Conservation (phyloP, 148 eudicot species). For the Diospyros lotus region DNA sequence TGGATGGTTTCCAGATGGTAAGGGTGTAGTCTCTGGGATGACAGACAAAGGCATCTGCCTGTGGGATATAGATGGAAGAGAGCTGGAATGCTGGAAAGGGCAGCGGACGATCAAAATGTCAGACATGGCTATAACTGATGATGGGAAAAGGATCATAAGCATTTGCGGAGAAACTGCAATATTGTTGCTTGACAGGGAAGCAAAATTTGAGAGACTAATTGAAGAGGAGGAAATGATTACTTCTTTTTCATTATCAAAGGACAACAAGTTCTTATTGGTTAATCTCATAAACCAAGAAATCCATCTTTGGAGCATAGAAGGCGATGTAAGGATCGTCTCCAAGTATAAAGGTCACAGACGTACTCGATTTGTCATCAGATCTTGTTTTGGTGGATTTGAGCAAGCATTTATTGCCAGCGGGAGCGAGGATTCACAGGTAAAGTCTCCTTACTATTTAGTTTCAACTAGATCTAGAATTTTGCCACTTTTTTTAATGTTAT, state of each 20-base stretch:
- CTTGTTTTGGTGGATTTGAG: slow-evolving; percentile 88
- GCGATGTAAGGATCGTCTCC: slow-evolving; percentile 40
- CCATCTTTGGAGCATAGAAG: slow-evolving; percentile 82
- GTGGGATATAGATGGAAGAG: slow-evolving; percentile 81
- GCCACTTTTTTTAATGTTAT: background rate
- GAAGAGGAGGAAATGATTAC: slow-evolving; percentile 71
- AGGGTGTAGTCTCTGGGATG: slow-evolving; percentile 53
- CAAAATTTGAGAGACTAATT: slow-evolving; percentile 51
- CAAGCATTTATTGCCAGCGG: slow-evolving; percentile 96
- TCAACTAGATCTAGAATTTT: background rate
- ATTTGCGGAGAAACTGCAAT: slow-evolving; percentile 41
- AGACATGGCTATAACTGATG: slow-evolving; percentile 47
- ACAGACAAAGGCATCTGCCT: slow-evolving; percentile 70
- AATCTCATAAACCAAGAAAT: slow-evolving; percentile 70
- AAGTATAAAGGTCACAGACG: slow-evolving; percentile 83
- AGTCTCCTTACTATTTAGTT: background rate
- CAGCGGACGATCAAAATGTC: slow-evolving; percentile 45
- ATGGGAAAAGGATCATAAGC: slow-evolving; percentile 44
- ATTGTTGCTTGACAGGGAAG: slow-evolving; percentile 50
- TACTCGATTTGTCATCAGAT: slow-evolving; percentile 62
- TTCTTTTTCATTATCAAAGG: slow-evolving; percentile 73
- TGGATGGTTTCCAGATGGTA: slow-evolving; percentile 84
- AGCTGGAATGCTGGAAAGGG: slow-evolving; percentile 66
- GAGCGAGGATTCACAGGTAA: slow-evolving; percentile 95
- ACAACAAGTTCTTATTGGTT: slow-evolving; percentile 65